phyloP scores from a whole-genome alignment of 2,329 filamentous ascomycete species.

The Periconia digitata region DNA sequence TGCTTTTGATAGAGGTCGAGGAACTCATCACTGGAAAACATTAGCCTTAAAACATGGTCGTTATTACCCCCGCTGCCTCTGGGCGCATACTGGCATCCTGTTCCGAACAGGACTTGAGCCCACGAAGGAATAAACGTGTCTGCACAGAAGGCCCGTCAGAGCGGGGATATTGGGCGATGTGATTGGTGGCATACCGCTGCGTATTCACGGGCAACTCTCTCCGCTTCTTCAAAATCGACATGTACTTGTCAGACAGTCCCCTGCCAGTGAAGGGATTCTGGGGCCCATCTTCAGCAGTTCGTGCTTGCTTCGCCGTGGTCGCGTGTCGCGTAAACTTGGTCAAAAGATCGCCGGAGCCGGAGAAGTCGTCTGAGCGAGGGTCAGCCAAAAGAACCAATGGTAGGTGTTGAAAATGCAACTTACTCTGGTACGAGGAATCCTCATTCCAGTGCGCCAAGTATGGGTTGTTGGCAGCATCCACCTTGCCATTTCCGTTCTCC shows the following conservation, averaged over 20 bases:
- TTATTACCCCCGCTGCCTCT: background rate
- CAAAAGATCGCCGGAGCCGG: constrained; percentile 47
- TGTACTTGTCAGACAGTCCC: constrained; percentile 79
- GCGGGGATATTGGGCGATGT: background rate
- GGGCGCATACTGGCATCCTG: constrained; percentile 1
- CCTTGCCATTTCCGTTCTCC: constrained; percentile 37
- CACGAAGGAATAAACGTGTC: background rate
- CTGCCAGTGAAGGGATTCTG: constrained; percentile 82
- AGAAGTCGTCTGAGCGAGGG: constrained; percentile 9
- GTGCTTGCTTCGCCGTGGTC: constrained; percentile 76
- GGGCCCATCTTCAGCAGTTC: constrained; percentile 75
- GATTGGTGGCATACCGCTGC: constrained; percentile 64
- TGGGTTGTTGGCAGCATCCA: constrained; percentile 68
- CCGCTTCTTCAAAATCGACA: constrained; percentile 81
- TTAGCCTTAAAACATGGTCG: constrained; percentile 11
- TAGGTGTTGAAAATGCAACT: background rate
- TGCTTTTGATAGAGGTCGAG: constrained; percentile 87
- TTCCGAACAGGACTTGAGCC: background rate
- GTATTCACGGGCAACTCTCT: constrained; percentile 88
- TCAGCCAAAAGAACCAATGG: too few relatives aligned
- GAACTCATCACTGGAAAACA: constrained; percentile 73
- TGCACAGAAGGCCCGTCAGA: constrained; percentile 1
- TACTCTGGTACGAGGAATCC: constrained; percentile 43
- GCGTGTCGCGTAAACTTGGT: constrained; percentile 72
- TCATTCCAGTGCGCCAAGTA: constrained; percentile 91